These are phyloP conservation scores for Ophiostoma populinum DNA, from an alignment of 2,329 filamentous ascomycete species.

Conservation along the genomic window DNA sequence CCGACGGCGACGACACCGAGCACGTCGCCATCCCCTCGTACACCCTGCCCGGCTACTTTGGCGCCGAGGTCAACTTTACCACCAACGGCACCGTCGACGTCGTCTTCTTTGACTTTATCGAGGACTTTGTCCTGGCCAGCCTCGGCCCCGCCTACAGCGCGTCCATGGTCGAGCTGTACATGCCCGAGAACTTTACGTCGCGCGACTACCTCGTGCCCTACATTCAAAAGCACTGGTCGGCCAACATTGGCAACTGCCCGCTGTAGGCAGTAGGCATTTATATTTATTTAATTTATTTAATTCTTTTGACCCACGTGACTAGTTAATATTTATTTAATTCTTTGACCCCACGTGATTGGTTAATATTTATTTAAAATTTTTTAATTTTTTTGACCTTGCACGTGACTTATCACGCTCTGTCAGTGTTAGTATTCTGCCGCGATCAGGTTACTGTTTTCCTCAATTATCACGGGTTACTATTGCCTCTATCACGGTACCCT, in stretches of 20 bases:
- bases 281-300: too few species aligned
- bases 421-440: too few species aligned
- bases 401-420: too few species aligned
- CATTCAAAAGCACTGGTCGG: conserved; percentile 21
- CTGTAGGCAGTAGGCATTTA: too few species aligned
- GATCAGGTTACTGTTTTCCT: too few species aligned
- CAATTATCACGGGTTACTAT: too few species aligned
- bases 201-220: conserved; percentile 24
- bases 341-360: too few species aligned
- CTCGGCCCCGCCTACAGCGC: conserved; percentile 21
- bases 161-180: conserved; percentile 21
- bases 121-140: conserved; percentile 19
- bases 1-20: conserved; percentile 35
- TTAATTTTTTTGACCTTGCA: too few species aligned
- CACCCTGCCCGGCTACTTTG: conserved; percentile 30
- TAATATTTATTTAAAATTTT: too few species aligned
- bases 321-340: too few species aligned
- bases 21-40: conserved; percentile 31
- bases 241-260: conserved; percentile 6
- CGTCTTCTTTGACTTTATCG: conserved; percentile 34
- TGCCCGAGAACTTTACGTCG: conserved; percentile 22
- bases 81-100: conserved; percentile 29
- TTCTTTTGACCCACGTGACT: too few species aligned
- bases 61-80: conserved; percentile 30
- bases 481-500: too few species aligned